Evolutionary conservation across 257 asterid genomes (phyloP).

Genomic region (Salvia hispanica): DNA sequence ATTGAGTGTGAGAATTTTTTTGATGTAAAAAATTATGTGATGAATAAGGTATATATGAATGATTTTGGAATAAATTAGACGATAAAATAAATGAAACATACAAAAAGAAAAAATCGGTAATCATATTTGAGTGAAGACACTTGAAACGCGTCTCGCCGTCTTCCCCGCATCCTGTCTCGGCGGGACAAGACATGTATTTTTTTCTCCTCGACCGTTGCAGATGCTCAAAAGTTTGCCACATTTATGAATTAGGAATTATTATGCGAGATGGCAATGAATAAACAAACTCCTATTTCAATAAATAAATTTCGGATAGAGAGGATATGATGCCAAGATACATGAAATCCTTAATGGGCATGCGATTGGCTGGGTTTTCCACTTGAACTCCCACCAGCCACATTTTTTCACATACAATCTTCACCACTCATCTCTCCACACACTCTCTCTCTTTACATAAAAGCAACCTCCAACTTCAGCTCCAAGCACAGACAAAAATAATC

Average conservation of each 20-base stretch:
- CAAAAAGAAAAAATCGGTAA: too few relatives aligned
- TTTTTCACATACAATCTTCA: constrained; percentile 37
- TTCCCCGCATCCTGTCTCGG: too few relatives aligned
- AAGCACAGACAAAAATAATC: not conserved
- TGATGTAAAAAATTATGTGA: too few relatives aligned
- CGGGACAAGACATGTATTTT: too few relatives aligned
- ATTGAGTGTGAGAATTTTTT: too few relatives aligned
- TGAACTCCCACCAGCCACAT: constrained; percentile 50
- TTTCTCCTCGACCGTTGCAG: too few relatives aligned
- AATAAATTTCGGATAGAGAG: constrained; percentile 52
- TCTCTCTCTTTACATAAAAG: constrained; percentile 28
- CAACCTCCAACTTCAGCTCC: not conserved
- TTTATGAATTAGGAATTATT: not conserved
- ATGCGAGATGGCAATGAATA: not conserved
- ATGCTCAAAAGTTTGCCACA: not conserved
- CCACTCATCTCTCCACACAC: constrained; percentile 43
- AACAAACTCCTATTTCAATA: not conserved
- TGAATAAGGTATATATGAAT: too few relatives aligned
- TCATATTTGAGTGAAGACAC: too few relatives aligned
- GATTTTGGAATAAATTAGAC: too few relatives aligned
- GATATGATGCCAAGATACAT: constrained; percentile 53
- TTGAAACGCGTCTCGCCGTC: too few relatives aligned
- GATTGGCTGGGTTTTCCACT: constrained; percentile 47
- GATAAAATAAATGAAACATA: too few relatives aligned
- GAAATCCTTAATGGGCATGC: constrained; percentile 46